Evolutionary conservation across 1,284 basidiomycete genomes (phyloP), one percentile per base, ranked within the genome.

Genomic region (Violaceomyces palustris): DNA sequence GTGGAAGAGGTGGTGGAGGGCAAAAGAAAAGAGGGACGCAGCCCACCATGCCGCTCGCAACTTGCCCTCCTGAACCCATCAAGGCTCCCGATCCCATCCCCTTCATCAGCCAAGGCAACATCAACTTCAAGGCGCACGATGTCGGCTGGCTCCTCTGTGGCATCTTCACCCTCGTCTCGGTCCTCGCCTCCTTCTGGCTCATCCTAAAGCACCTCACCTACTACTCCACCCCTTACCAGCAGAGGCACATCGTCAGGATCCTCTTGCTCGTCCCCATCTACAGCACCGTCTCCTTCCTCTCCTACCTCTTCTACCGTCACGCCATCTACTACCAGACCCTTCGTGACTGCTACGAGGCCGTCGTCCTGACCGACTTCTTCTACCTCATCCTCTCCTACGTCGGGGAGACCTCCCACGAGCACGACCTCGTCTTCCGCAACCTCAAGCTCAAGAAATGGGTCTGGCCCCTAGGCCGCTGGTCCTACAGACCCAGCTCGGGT

Each of bases 251-350:
- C 25, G 64, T 86, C 25, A 81, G 86, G 1, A 77, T 88, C 14
- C 77, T 88, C 19, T 81, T 88, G 73, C 83, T 88, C 83, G 84
- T 86, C 2, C 85, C 86, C 4, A 78, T 87, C 28, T 87, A 87
- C 67, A 82, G 83, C 12, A 69, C 80, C 26, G 80, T 85, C 71
- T 82, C 81, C 60, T 79, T 83, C 43, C 78, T 81, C 2, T 83
- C 83, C 3, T 87, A 83, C 73, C 74, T 86, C 26, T 86, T 83
- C 74, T 86, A 49, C 35, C 32, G 44, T 10, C 26, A 69, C 38
- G 72, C 74, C 2, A 43, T 61, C n/a, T 64, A 64, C 48, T 69
- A 69, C 44, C 64, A 75, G 38, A 69, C 71, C 34, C 47, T 69
- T 25, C 57, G 70, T 25, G 67, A 67, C 39, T 69, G 65, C 40